These are phyloP conservation scores for Chlamydomonas eustigma DNA, from an alignment of 139 green algal species.

Conservation along the genomic window DNA sequence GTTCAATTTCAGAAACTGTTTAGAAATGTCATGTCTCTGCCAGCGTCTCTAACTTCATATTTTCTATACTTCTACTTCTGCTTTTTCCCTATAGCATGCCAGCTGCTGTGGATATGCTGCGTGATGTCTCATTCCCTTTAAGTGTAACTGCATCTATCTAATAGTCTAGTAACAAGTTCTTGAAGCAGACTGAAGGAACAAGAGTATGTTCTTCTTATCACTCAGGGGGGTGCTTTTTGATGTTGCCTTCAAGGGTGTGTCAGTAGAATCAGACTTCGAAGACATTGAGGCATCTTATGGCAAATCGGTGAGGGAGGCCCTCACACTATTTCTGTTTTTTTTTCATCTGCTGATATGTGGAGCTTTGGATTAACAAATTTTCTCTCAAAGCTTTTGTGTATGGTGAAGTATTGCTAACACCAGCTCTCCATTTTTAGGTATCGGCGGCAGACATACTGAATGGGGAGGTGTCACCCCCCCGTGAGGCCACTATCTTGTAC, in stretches of 20 bases:
- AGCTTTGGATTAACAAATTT: no score
- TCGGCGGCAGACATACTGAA: conserved; percentile 45
- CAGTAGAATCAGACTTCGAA: conserved; percentile 45
- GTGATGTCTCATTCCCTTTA: background rate
- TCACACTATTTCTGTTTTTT: no score
- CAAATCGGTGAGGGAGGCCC: conserved; percentile 14
- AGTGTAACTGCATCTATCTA: background rate
- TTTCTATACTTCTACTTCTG: no score
- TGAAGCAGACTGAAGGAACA: background rate
- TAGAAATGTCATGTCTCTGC: no score
- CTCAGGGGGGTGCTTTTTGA: conserved; percentile 52
- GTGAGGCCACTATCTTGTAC: conserved; percentile 34
- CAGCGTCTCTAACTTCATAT: no score
- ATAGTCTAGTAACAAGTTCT: no score
- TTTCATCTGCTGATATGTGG: no score
- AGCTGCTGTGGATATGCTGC: background rate
- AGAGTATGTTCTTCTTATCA: background rate
- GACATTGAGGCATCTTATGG: conserved; percentile 49
- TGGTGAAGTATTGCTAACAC: no score
- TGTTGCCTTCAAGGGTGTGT: conserved; percentile 48
- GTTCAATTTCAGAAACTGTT: no score
- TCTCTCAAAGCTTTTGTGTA: no score
- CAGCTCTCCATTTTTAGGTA: conserved; percentile 16
- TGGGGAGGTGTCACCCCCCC: conserved; percentile 28
- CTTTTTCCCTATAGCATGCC: no score